Conservation (phyloP, 768 basidiomycete species). For the Suillus subaureus region DNA sequence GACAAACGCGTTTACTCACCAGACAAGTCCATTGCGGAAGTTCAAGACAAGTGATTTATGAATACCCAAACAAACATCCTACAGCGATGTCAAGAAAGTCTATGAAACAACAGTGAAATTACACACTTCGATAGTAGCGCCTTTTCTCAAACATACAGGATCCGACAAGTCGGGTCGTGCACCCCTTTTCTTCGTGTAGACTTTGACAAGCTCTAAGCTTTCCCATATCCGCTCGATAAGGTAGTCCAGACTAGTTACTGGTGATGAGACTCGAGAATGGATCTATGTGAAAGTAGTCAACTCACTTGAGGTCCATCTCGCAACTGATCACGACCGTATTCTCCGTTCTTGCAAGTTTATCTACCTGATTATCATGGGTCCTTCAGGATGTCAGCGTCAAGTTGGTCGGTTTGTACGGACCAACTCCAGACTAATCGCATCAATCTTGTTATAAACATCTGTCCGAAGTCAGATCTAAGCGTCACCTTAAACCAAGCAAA, state of each 20-base stretch:
- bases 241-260: conserved; percentile 57
- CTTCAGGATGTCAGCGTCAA: background rate
- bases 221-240: conserved; percentile 81
- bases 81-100: background rate
- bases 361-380: conserved; percentile 40
- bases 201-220: conserved; percentile 78
- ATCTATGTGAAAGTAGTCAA: conserved; percentile 5
- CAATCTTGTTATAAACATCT: conserved; percentile 98
- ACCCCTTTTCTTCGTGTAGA: conserved; percentile 98
- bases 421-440: conserved; percentile 81
- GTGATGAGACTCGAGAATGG: conserved; percentile 12
- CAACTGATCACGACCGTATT: conserved; percentile 95
- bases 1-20: conserved; percentile 49
- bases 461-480: conserved; percentile 13
- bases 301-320: conserved; percentile 89
- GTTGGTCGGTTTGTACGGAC: conserved; percentile 14
- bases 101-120: background rate
- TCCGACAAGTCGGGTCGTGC: conserved; percentile 89
- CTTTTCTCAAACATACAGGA: conserved; percentile 88
- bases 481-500: background rate
- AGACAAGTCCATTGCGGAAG: conserved; percentile 94
- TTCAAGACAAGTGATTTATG: conserved; percentile 88
- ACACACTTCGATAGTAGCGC: conserved; percentile 87
- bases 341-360: conserved; percentile 80
- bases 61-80: conserved; percentile 91